A percentile compares a stretch with the other conserved stretches of the same genome.
phyloP scores from a whole-genome alignment of 1,284 basidiomycete genomes.

The Cystobasidium sp. region DNA sequence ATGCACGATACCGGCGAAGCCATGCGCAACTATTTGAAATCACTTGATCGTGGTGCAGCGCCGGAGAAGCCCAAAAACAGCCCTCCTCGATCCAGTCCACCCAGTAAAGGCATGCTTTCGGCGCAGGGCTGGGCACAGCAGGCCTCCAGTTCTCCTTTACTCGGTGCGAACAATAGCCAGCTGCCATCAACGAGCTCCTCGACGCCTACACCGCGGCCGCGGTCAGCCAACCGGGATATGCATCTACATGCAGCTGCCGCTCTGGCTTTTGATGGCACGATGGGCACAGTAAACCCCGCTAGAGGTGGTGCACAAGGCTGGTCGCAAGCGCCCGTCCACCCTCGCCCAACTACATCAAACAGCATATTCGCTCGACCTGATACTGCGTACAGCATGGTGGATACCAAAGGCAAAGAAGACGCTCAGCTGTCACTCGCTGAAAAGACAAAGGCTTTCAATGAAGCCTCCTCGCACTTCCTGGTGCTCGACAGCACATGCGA shows the following conservation, averaged over 20 bases:
- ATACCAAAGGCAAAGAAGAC: slow-evolving; percentile 30
- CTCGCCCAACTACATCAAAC: slow-evolving; percentile 21
- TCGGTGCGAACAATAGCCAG: slow-evolving; percentile 1
- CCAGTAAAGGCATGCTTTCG: not conserved
- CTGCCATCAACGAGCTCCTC: not conserved
- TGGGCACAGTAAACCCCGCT: slow-evolving; percentile 10
- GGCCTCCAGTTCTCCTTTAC: not conserved
- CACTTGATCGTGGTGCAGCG: slow-evolving; percentile 20
- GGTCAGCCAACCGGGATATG: slow-evolving; percentile 33
- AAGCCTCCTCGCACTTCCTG: slow-evolving; percentile 39
- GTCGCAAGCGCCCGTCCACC: slow-evolving; percentile 20
- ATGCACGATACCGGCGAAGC: slow-evolving; percentile 33
- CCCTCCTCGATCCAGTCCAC: not conserved
- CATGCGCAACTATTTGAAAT: slow-evolving; percentile 36
- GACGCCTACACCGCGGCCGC: slow-evolving; percentile 15
- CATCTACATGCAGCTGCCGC: slow-evolving; percentile 43
- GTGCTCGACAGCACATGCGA: slow-evolving; percentile 33
- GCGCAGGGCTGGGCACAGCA: not conserved
- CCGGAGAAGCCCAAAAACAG: slow-evolving; percentile 10
- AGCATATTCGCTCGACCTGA: slow-evolving; percentile 38
- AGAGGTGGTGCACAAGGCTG: slow-evolving; percentile 17
- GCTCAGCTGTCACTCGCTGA: slow-evolving; percentile 40
- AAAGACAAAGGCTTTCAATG: slow-evolving; percentile 42
- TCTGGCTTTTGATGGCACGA: slow-evolving; percentile 42
- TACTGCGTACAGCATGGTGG: slow-evolving; percentile 35